Conservation (phyloP, 2,329 filamentous ascomycete species). For the Phyllosticta capitalensis region DNA sequence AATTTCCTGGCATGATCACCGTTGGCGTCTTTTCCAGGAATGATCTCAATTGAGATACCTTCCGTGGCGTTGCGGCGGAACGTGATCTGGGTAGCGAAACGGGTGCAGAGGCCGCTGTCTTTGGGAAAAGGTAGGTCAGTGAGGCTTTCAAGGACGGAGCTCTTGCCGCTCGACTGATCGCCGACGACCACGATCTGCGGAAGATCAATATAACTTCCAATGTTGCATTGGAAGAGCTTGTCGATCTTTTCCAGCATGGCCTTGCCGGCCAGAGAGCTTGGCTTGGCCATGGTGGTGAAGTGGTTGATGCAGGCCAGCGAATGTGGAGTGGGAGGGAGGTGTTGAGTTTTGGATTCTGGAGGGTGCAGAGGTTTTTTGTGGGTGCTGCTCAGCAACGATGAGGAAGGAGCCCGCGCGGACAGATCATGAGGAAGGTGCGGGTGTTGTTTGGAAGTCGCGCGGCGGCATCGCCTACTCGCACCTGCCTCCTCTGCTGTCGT, state of each 20-base stretch:
- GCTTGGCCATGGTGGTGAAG: background rate
- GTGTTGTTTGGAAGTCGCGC: too few relatives aligned
- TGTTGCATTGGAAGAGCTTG: constrained; percentile 25
- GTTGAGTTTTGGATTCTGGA: background rate
- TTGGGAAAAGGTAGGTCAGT: constrained; percentile 32
- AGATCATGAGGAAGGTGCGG: too few relatives aligned
- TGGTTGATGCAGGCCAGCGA: background rate
- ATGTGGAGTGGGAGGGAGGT: background rate
- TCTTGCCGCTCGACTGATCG: constrained; percentile 33
- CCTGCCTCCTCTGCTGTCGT: too few relatives aligned
- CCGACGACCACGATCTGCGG: constrained; percentile 22
- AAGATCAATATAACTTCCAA: constrained; percentile 24
- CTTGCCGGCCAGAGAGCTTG: background rate
- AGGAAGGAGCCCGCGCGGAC: too few relatives aligned
- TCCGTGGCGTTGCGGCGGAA: constrained; percentile 24
- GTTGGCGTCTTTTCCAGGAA: constrained; percentile 21
- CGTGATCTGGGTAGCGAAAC: constrained; percentile 40
- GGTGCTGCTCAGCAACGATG: background rate
- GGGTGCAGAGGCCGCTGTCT: constrained; percentile 31
- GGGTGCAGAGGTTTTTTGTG: background rate
- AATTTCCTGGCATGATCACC: constrained; percentile 15
- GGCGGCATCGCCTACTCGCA: too few relatives aligned
- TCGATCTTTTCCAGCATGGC: constrained; percentile 27
- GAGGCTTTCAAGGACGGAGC: constrained; percentile 24
- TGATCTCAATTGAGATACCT: constrained; percentile 27